Percentiles rank a stretch among this genome's conserved stretches.
Evolutionary conservation across 1,284 basidiomycete genomes (phyloP).

Genomic region (Paramarasmius palmivorus): DNA sequence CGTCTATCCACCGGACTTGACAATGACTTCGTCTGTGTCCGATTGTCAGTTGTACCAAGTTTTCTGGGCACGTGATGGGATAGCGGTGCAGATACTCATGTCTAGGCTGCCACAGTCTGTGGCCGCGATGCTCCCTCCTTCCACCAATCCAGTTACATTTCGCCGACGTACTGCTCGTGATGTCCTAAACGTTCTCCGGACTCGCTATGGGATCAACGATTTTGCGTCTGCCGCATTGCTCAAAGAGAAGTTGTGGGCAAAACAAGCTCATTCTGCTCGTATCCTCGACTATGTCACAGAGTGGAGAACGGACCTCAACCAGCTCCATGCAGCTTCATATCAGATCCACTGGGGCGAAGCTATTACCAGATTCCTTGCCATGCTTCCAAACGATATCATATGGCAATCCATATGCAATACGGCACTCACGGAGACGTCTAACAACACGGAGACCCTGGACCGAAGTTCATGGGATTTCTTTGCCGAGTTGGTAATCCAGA

Average conservation of each 20-base stretch:
- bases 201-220: neutral
- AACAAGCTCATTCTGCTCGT: neutral
- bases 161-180: slow-evolving; percentile 2
- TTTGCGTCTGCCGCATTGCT: too few species aligned
- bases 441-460: too few species aligned
- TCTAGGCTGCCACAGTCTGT: neutral
- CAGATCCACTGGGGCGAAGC: neutral
- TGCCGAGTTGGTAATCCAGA: too few species aligned
- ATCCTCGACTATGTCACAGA: neutral
- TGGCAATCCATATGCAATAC: neutral
- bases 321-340: neutral
- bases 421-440: too few species aligned
- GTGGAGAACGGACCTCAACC: neutral
- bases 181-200: neutral
- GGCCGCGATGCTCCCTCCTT: neutral
- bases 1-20: neutral
- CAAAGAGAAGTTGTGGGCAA: neutral
- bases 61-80: neutral
- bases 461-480: too few species aligned
- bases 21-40: neutral
- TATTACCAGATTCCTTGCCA: neutral
- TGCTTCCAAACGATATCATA: neutral
- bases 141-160: too few species aligned
- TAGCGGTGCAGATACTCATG: neutral
- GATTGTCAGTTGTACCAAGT: neutral